These are phyloP conservation scores for Wickerhamiella australiensis DNA, from an alignment of 805 yeast species.

Conservation along the genomic window DNA sequence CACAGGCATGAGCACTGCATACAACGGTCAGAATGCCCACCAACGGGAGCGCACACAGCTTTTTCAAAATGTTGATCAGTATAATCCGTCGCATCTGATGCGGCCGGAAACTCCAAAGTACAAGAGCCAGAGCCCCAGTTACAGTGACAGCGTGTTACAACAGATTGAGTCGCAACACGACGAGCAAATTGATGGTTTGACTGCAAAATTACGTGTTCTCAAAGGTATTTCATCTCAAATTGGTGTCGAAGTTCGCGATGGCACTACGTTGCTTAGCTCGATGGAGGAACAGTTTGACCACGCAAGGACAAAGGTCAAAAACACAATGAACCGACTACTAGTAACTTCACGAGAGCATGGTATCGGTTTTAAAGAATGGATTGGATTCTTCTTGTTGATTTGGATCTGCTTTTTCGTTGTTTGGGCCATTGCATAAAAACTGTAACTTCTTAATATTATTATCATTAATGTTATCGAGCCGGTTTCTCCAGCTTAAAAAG, in stretches of 20 bases:
- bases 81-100: conserved; percentile 22
- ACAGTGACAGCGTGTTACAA: conserved; percentile 42
- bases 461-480: too few relatives aligned
- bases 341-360: conserved; percentile 53
- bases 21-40: conserved; percentile 18
- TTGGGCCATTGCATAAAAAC: conserved; percentile 26
- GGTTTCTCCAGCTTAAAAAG: too few relatives aligned
- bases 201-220: conserved; percentile 41
- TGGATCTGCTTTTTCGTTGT: conserved; percentile 41
- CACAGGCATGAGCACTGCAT: conserved; percentile 11
- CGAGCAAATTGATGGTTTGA: conserved; percentile 43
- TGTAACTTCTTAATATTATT: background rate
- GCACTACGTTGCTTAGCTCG: conserved; percentile 35
- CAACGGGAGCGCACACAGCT: conserved; percentile 32
- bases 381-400: conserved; percentile 35
- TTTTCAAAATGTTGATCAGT: conserved; percentile 27
- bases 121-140: conserved; percentile 23
- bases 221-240: conserved; percentile 45
- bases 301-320: conserved; percentile 37
- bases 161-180: conserved; percentile 57
- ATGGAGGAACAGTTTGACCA: conserved; percentile 38
- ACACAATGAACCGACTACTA: conserved; percentile 46
- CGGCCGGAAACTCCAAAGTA: conserved; percentile 12
- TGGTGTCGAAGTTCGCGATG: conserved; percentile 53
- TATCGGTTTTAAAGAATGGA: conserved; percentile 54